A percentile compares a stretch with the other conserved stretches of the same genome.
Evolutionary conservation across 2,329 filamentous ascomycete genomes (phyloP).

Genomic region (Verticillium nubilum): DNA sequence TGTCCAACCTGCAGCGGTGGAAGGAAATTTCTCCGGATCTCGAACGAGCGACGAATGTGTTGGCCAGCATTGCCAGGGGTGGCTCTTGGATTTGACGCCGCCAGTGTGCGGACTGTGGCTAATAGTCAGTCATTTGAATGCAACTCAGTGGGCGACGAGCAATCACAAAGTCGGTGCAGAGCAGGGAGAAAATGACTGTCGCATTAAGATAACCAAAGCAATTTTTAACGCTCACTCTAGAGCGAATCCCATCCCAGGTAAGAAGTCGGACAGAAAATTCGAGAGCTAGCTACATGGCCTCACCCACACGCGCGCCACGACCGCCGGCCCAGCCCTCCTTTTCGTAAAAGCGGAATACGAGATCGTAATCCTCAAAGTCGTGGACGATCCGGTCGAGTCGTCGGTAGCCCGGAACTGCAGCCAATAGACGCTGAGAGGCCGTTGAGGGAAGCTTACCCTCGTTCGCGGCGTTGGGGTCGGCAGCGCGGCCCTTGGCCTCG

Average conservation of each 20-base stretch:
- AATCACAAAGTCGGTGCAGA: not conserved
- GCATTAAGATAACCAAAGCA: not conserved
- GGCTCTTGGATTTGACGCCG: no score
- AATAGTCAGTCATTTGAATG: no score
- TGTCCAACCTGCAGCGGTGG: slow-evolving; percentile 13
- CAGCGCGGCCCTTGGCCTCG: slow-evolving; percentile 67
- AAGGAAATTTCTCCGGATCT: slow-evolving; percentile 15
- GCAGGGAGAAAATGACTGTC: not conserved
- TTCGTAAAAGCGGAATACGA: slow-evolving; percentile 96
- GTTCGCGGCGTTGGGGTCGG: slow-evolving; percentile 33
- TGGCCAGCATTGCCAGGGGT: not conserved
- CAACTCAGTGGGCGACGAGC: no score
- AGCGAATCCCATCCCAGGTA: not conserved
- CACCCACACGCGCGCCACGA: slow-evolving; percentile 48
- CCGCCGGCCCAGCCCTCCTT: slow-evolving; percentile 68
- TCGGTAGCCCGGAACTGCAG: slow-evolving; percentile 78
- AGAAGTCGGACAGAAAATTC: not conserved
- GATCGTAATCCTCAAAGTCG: slow-evolving; percentile 93
- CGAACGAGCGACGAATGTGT: slow-evolving; percentile 7
- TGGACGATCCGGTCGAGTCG: slow-evolving; percentile 93
- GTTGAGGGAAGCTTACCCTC: slow-evolving; percentile 30
- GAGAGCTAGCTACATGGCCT: slow-evolving; percentile 30
- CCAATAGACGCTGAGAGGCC: slow-evolving; percentile 53
- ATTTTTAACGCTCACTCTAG: not conserved
- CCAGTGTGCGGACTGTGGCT: no score